Conservation (phyloP, 768 basidiomycete genomes). For the Rhodosporidiobolus sp. region DNA sequence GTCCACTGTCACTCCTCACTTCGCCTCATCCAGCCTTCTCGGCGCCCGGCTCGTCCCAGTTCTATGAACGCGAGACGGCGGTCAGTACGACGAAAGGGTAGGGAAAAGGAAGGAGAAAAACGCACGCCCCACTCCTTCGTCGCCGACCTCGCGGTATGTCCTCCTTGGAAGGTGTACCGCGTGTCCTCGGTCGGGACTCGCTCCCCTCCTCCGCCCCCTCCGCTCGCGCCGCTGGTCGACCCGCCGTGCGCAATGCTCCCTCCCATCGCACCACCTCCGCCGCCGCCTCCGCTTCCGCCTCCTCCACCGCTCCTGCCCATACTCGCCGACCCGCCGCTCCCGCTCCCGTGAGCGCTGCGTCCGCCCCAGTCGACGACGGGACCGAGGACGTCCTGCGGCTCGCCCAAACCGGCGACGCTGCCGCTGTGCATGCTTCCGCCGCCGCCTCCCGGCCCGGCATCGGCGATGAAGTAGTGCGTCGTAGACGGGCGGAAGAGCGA, state of each 20-base stretch:
- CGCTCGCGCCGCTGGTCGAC: background rate
- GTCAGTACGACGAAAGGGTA: background rate
- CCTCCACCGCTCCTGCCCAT: no score
- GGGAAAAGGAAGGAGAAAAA: background rate
- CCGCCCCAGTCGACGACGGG: no score
- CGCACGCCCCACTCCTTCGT: conserved; percentile 1
- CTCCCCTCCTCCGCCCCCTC: background rate
- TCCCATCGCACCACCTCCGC: background rate
- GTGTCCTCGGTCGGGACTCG: background rate
- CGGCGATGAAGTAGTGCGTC: background rate
- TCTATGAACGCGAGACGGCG: background rate
- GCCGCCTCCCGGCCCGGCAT: background rate
- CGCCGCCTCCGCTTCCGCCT: no score
- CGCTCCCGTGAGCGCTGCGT: no score
- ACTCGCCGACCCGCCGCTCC: no score
- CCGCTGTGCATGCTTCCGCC: no score
- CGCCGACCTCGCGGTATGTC: background rate
- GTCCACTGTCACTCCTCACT: no score
- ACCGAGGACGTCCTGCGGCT: no score
- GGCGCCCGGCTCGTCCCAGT: no score
- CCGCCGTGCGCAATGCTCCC: background rate
- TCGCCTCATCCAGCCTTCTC: no score
- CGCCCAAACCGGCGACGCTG: no score
- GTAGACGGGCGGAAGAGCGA: background rate
- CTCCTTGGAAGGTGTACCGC: background rate